Evolutionary conservation across 208 protist genomes (phyloP).

Genomic region (Wallacemonas sp.): DNA sequence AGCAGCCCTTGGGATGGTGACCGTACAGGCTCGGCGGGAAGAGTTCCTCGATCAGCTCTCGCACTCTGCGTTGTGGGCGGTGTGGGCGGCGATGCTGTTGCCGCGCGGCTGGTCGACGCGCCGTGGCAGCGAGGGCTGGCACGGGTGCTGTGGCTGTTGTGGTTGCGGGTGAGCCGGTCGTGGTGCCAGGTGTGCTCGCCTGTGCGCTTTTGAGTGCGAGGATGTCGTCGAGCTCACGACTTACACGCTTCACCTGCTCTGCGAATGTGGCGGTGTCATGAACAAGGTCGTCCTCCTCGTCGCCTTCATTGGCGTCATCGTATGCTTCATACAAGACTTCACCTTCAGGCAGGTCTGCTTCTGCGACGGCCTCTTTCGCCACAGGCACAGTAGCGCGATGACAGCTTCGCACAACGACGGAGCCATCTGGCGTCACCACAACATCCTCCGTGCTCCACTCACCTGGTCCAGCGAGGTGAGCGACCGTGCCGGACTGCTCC

Average conservation of each 20-base stretch:
- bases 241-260: slow-evolving; percentile 30
- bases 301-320: slow-evolving; percentile 20
- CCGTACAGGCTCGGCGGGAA: slow-evolving; percentile 38
- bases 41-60: slow-evolving; percentile 82
- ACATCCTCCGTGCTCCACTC: slow-evolving; percentile 15
- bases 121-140: neutral
- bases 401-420: neutral
- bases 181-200: neutral
- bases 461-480: neutral
- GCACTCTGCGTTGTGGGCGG: slow-evolving; percentile 45
- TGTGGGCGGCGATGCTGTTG: neutral
- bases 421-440: slow-evolving; percentile 32
- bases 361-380: too few relatives aligned
- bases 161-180: slow-evolving; percentile 9
- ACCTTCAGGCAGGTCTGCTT: too few relatives aligned
- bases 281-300: neutral
- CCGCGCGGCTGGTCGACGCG: neutral
- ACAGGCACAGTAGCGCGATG: neutral
- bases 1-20: slow-evolving; percentile 1
- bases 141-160: neutral
- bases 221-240: slow-evolving; percentile 34
- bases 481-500: too few relatives aligned
- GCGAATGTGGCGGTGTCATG: neutral
- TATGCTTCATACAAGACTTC: too few relatives aligned
- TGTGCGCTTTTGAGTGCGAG: slow-evolving; percentile 16